A percentile compares a stretch with the other conserved stretches of the same genome.
Conservation (phyloP, 1,284 basidiomycete species). For the Apiotrichum porosum region DNA sequence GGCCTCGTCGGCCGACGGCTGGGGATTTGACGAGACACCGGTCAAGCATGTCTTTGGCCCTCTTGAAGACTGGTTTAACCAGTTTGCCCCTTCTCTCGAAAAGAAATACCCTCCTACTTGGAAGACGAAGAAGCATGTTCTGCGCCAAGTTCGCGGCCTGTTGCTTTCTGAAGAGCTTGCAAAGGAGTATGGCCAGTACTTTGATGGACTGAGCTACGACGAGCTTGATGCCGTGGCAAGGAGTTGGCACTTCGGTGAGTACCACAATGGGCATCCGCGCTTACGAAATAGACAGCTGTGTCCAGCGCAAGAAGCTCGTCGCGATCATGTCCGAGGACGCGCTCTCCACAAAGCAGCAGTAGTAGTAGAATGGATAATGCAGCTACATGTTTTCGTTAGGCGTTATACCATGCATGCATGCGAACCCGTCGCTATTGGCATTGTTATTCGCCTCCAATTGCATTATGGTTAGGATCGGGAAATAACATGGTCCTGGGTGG, state of each 20-base stretch:
- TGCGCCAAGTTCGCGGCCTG: constrained; percentile 58
- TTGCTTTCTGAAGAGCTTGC: constrained; percentile 61
- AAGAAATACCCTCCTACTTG: constrained; percentile 43
- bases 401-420: no score
- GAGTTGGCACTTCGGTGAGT: no score
- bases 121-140: constrained; percentile 41
- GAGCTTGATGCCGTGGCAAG: constrained; percentile 60
- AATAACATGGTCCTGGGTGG: no score
- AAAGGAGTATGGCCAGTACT: constrained; percentile 61
- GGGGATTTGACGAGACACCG: constrained; percentile 51
- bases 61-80: constrained; percentile 55
- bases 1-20: constrained; percentile 56
- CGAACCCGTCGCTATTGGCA: no score
- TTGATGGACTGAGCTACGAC: constrained; percentile 54
- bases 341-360: no score
- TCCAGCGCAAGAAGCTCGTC: constrained; percentile 3
- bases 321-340: constrained; percentile 2
- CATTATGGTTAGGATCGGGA: no score
- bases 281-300: constrained; percentile 7
- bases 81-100: constrained; percentile 40
- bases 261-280: no score
- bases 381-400: no score
- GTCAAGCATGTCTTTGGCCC: constrained; percentile 60
- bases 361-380: no score
- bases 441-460: no score